Conservation (phyloP, 1,284 basidiomycete species). For the Cutaneotrichosporon cutaneum region DNA sequence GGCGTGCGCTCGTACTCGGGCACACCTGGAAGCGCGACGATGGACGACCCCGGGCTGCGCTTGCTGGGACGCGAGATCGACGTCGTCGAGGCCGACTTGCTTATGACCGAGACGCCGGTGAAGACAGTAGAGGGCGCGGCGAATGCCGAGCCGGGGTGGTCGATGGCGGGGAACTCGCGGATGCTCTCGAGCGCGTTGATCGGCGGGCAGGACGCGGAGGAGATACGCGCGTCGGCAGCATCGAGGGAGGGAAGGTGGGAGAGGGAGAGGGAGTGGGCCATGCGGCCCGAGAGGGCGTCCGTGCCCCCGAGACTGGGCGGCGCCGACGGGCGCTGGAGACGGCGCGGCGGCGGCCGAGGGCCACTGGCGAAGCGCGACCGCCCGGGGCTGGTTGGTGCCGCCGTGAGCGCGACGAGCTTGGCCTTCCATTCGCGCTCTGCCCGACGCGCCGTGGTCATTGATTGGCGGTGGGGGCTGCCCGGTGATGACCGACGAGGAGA, state of each 20-base stretch:
- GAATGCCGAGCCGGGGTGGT: conserved; percentile 1
- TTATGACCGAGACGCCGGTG: not conserved
- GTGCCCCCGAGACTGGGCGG: not conserved
- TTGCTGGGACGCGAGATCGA: not conserved
- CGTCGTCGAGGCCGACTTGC: conserved; percentile 3
- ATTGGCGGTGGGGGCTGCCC: conserved; percentile 1
- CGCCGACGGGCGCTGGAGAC: conserved; percentile 9
- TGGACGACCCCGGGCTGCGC: not conserved
- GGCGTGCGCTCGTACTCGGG: conserved; percentile 9
- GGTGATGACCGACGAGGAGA: conserved; percentile 4
- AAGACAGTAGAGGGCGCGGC: not conserved
- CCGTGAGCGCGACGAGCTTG: conserved; percentile 33
- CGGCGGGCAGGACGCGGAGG: not conserved
- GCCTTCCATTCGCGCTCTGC: conserved; percentile 43
- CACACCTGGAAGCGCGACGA: not conserved
- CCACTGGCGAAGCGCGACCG: not conserved
- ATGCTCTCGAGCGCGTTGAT: conserved; percentile 3
- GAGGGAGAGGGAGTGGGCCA: not conserved
- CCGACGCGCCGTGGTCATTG: conserved; percentile 12
- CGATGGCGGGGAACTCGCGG: not conserved
- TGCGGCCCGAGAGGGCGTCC: not conserved
- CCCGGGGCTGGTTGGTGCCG: not conserved
- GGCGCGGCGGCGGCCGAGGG: conserved; percentile 13
- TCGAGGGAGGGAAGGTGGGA: conserved; percentile 1
- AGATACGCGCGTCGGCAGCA: not conserved